phyloP scores from a whole-genome alignment of 805 yeast species.

The Hanseniaspora guilliermondii region DNA sequence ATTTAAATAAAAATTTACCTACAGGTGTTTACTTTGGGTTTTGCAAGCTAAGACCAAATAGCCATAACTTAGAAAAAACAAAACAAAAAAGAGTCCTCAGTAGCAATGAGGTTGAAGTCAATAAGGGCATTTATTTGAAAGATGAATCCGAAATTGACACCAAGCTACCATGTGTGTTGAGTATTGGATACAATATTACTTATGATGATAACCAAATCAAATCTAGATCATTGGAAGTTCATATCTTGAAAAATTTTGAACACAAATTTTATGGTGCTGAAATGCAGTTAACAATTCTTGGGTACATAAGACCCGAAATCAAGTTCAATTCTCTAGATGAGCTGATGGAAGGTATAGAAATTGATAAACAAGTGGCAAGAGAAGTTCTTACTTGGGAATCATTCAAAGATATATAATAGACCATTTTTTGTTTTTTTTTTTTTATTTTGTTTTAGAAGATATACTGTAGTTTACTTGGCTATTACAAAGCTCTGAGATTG shows the following conservation, averaged over 20 bases:
- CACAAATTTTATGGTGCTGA: slow-evolving; percentile 71
- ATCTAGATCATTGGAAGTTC: slow-evolving; percentile 75
- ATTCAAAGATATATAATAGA: neutral
- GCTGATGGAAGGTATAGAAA: slow-evolving; percentile 66
- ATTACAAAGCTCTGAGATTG: slow-evolving; percentile 1
- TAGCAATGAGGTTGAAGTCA: slow-evolving; percentile 35
- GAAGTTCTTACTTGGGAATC: slow-evolving; percentile 15
- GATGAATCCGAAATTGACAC: slow-evolving; percentile 29
- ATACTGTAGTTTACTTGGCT: no score
- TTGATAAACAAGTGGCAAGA: slow-evolving; percentile 61
- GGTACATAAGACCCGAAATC: slow-evolving; percentile 83
- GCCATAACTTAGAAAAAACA: slow-evolving; percentile 19
- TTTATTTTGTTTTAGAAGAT: no score
- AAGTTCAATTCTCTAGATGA: slow-evolving; percentile 77
- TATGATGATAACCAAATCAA: slow-evolving; percentile 44
- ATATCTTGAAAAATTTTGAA: slow-evolving; percentile 62
- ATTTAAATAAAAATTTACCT: slow-evolving; percentile 30
- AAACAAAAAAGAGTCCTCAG: neutral
- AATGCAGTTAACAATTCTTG: slow-evolving; percentile 59
- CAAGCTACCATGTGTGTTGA: slow-evolving; percentile 77
- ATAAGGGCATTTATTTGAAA: slow-evolving; percentile 43
- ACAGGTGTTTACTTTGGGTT: slow-evolving; percentile 91
- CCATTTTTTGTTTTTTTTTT: neutral
- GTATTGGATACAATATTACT: slow-evolving; percentile 92
- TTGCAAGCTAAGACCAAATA: slow-evolving; percentile 30